Evolutionary conservation across 2,329 filamentous ascomycete genomes (phyloP).

Genomic region (Sporothrix protearum): DNA sequence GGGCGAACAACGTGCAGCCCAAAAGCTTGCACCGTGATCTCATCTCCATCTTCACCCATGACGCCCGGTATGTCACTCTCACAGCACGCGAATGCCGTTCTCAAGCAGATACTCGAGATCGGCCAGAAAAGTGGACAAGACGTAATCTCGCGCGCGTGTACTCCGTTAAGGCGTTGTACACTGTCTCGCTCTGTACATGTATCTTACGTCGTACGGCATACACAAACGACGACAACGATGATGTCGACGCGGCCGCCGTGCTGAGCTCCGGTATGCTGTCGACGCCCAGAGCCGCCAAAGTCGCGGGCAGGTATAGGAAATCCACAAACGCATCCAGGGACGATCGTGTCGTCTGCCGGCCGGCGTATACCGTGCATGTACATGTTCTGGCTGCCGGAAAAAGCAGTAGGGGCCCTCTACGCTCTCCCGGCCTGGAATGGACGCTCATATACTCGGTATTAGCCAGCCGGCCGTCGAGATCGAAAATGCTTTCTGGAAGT

Average conservation of each 20-base stretch:
- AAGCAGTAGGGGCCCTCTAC: slow-evolving; percentile 50
- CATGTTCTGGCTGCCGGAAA: slow-evolving; percentile 42
- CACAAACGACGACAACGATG: slow-evolving; percentile 31
- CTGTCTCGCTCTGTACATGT: slow-evolving; percentile 38
- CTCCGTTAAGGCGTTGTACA: slow-evolving; percentile 25
- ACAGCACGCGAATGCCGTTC: slow-evolving; percentile 51
- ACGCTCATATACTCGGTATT: not conserved
- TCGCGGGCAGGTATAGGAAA: slow-evolving; percentile 54
- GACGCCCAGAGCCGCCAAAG: slow-evolving; percentile 55
- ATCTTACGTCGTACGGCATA: slow-evolving; percentile 41
- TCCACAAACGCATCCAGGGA: slow-evolving; percentile 53
- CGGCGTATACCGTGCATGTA: slow-evolving; percentile 56
- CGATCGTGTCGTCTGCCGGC: slow-evolving; percentile 48
- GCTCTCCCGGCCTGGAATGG: slow-evolving; percentile 44
- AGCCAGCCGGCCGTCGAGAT: not conserved
- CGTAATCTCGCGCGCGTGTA: slow-evolving; percentile 43
- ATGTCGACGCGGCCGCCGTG: slow-evolving; percentile 34
- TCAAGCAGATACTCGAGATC: slow-evolving; percentile 44
- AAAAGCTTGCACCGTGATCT: not conserved
- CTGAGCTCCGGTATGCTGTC: slow-evolving; percentile 35
- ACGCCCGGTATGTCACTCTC: not conserved
- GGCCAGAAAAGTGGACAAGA: slow-evolving; percentile 41
- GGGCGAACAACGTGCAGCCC: not conserved
- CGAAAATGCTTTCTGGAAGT: not conserved
- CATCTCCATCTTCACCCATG: not conserved